Evolutionary conservation across 1,139 yeast species (phyloP), one percentile per base, ranked within the genome.

Genomic region (Wickerhamomyces sp.): DNA sequence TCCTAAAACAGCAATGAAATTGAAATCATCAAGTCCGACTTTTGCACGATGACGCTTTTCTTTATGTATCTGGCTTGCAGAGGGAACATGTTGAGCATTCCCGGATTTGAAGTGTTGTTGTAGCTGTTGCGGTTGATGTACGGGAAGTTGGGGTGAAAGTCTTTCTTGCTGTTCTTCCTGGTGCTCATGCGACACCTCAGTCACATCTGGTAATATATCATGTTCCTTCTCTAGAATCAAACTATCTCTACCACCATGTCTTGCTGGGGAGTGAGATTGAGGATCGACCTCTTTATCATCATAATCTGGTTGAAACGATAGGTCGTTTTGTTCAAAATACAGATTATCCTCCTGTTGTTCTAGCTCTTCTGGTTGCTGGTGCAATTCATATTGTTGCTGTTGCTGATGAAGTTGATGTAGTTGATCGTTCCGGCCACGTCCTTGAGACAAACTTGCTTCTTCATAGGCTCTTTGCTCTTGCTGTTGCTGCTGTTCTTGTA

Each of bases 11-110:
- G 97, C 95, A 60, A 93, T 71, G 60, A 93, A 85, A 60, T 88
- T 87, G 73, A 91, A 93, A 67, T 93, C 98, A 64, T 93, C 98
- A 54, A 93, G 76, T 0, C 98, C 97, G 48, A 91, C 84, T 68
- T 89, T 89, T 60, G 86, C 78, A 45, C 71, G 70, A 52, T 66
- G 72, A 44, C 72, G 74, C 37, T 46, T 55, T 15, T 55, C 56
- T n/a, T 45, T 49, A 26, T 49, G 55, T 26, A 27, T 11, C 6
- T 15, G 32, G 2, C 3, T 29, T 29, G 31, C 10, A 29, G 31
- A 29, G 10, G 31, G 13, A 29, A 10, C 11, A 4, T 29, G 31
- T 11, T 29, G 31, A 11, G 31, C 3, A 29, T 29, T 11, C 10
- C 10, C 13, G 13, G 31, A 29, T 9, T 6, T 44, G 50, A 7